phyloP scores from a whole-genome alignment of 2,329 filamentous ascomycete genomes.

The Pseudopithomyces maydicus region DNA sequence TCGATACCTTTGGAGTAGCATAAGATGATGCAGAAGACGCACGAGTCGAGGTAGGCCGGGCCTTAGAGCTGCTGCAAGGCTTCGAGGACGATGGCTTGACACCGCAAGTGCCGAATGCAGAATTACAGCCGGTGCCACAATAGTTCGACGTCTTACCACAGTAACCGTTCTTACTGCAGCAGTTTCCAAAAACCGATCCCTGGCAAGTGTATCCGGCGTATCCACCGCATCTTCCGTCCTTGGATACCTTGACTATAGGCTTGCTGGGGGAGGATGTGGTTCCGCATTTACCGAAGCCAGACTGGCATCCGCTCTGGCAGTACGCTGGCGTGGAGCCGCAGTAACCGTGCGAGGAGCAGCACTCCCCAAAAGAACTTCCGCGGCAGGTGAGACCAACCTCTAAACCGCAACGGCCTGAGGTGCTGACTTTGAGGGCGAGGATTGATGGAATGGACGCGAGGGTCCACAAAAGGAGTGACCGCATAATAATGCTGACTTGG shows the following conservation, averaged over 20 bases:
- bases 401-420: slow-evolving; percentile 29
- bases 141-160: slow-evolving; percentile 41
- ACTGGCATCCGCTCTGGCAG: slow-evolving; percentile 40
- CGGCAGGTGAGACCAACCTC: slow-evolving; percentile 29
- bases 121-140: slow-evolving; percentile 40
- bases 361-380: slow-evolving; percentile 46
- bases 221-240: slow-evolving; percentile 30
- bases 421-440: slow-evolving; percentile 5
- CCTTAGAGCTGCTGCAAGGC: no score
- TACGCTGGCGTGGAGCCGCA: slow-evolving; percentile 42
- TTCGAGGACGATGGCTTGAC: neutral
- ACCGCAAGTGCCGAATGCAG: slow-evolving; percentile 33
- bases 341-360: slow-evolving; percentile 52
- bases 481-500: no score
- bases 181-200: slow-evolving; percentile 45
- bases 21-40: no score
- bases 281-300: slow-evolving; percentile 33
- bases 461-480: no score
- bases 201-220: slow-evolving; percentile 29
- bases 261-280: neutral
- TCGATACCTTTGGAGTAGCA: no score
- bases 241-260: slow-evolving; percentile 13
- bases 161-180: slow-evolving; percentile 52
- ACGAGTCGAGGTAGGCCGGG: no score
- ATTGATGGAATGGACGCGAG: no score